These are phyloP conservation scores for Aspergillus pseudonomiae DNA, from an alignment of 2,329 filamentous ascomycete genomes.

Conservation along the genomic window DNA sequence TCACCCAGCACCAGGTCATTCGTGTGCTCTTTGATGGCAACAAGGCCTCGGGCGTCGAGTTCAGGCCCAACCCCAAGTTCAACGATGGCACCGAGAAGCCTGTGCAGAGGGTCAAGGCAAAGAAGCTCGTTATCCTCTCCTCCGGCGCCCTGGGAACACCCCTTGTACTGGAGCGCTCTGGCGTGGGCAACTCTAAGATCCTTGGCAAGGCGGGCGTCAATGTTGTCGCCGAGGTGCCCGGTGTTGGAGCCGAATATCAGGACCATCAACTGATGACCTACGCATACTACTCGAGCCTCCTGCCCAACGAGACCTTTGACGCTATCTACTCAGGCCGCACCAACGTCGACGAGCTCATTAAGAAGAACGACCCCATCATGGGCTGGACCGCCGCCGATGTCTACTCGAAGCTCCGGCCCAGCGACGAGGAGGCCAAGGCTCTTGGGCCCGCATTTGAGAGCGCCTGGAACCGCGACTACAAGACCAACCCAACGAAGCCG, in stretches of 20 bases:
- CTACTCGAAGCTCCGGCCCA: slow-evolving; percentile 5
- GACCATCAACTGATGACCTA: slow-evolving; percentile 9
- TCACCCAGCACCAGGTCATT: too few species aligned
- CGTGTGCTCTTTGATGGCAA: too few species aligned
- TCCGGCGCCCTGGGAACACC: too few species aligned
- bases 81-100: too few species aligned
- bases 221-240: slow-evolving; percentile 2
- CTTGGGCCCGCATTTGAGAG: slow-evolving; percentile 3
- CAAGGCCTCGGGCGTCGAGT: neutral
- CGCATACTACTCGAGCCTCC: slow-evolving; percentile 1
- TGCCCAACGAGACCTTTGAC: slow-evolving; percentile 4
- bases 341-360: too few species aligned
- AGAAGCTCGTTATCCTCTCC: too few species aligned
- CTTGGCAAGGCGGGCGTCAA: neutral
- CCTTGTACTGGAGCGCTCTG: too few species aligned
- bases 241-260: slow-evolving; percentile 3
- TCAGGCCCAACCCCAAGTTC: too few species aligned
- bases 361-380: neutral
- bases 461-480: neutral
- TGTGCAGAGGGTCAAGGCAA: too few species aligned
- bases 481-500: neutral
- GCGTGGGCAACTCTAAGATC: neutral
- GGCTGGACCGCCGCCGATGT: slow-evolving; percentile 1
- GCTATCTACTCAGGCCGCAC: neutral
- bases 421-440: neutral